These are phyloP conservation scores for Polytrichum formosum DNA, from an alignment of 225 moss, liverwort and hornwort species.

Conservation along the genomic window DNA sequence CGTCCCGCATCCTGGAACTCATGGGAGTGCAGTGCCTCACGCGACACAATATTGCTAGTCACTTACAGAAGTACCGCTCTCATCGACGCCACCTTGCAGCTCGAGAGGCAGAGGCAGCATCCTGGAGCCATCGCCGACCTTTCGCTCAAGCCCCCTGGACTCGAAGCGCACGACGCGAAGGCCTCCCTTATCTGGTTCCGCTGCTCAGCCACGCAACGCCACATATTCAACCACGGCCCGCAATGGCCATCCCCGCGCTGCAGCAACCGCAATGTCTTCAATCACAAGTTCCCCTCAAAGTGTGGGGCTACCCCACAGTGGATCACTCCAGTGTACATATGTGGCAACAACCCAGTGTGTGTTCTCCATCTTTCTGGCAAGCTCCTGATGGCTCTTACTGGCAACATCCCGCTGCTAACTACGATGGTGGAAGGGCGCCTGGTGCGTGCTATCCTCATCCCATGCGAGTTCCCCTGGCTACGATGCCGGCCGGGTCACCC, in stretches of 20 bases:
- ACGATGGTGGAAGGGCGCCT: constrained; percentile 22
- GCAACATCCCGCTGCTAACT: constrained; percentile 80
- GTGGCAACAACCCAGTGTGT: constrained; percentile 91
- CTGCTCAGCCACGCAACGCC: constrained; percentile 64
- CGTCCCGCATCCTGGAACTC: constrained; percentile 91
- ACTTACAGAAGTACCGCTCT: constrained; percentile 98
- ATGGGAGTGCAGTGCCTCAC: constrained; percentile 98
- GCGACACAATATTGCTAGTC: constrained; percentile 96
- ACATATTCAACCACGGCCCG: constrained; percentile 92
- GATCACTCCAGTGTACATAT: constrained; percentile 89
- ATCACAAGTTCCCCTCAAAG: constrained; percentile 73
- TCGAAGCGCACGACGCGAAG: constrained; percentile 69
- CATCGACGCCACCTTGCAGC: constrained; percentile 92
- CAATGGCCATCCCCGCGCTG: constrained; percentile 69
- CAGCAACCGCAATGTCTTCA: constrained; percentile 68
- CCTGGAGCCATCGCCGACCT: constrained; percentile 90
- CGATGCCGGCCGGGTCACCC: constrained; percentile 16
- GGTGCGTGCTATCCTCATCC: constrained; percentile 43
- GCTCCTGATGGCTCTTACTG: constrained; percentile 95
- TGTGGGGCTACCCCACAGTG: constrained; percentile 93
- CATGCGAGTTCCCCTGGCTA: constrained; percentile 43
- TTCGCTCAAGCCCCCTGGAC: constrained; percentile 76
- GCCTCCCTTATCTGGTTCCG: constrained; percentile 79
- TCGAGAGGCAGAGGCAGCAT: constrained; percentile 90
- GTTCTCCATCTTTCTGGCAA: constrained; percentile 84